Evolutionary conservation across 345 rosid species (phyloP), one percentile per base, ranked within the genome.

Genomic region (Carallia brachiata): DNA sequence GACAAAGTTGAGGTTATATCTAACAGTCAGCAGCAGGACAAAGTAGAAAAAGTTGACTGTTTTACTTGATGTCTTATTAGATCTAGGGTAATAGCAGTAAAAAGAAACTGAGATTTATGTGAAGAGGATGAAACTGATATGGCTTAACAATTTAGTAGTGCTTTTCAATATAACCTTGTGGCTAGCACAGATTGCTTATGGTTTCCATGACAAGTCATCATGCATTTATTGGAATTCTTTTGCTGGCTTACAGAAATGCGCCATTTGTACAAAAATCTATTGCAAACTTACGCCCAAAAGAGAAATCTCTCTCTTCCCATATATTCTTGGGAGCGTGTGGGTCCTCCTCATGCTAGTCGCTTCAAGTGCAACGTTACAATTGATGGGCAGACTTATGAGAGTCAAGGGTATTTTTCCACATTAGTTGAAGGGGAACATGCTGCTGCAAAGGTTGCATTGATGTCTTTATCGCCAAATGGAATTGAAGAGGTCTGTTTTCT

Each of bases 361-460:
- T 90, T 90, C 61, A 78, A 73, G 52, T 80, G 83, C 66, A 80
- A 65, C 67, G 92, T 90, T 65, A 76, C 77, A 19, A 18, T 87
- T 67, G 73, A 63, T 66, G 94, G 83, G 4, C 66, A 82, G 58
- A 80, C 80, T 27, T 90, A 69, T 66, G 83, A 82, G 47, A 23
- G 73, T 72, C 68, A 6, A 0, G 85, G 77, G 1, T 81, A 79
- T 36, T 85, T 78, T 58, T 66, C 87, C 4, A 87, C 87, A 0
- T 27, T 85, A 17, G 88, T 76, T 70, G 85, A 83, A n/a, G 92
- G 89, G 64, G 92, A 90, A 71, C 81, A 81, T 61, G 87, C 80
- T 0, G 90, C 86, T 76, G 97, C 94, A n/a, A 87, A 77, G 75
- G 30, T 74, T 64, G 94, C 92, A 28, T 52, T 90, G 73, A 68